Evolutionary conservation across 2,329 filamentous ascomycete species (phyloP).

Genomic region (Endoconidiophora laricicola): DNA sequence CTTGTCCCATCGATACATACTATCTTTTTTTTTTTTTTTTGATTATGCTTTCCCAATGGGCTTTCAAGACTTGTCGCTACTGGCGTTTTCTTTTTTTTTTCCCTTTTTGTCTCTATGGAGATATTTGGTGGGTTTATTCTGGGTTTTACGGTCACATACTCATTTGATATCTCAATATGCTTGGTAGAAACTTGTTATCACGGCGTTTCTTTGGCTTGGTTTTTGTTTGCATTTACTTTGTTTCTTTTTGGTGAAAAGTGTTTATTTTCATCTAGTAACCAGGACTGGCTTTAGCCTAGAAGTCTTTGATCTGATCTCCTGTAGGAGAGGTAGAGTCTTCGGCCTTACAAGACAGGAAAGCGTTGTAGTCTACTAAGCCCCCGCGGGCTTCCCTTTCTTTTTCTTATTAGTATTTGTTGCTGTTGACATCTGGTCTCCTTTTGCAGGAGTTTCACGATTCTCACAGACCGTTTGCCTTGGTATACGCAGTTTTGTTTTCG

Average conservation of each 20-base stretch:
- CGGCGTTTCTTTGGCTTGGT: not conserved
- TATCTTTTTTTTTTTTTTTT: not conserved
- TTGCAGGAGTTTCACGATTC: no score
- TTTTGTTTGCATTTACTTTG: not conserved
- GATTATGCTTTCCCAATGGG: not conserved
- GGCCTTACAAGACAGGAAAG: no score
- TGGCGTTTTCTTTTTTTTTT: not conserved
- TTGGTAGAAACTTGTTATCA: not conserved
- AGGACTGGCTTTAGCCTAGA: not conserved
- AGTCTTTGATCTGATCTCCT: not conserved
- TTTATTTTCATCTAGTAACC: not conserved
- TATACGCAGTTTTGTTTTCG: no score
- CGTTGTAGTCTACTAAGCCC: no score
- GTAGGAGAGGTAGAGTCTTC: no score
- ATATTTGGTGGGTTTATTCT: not conserved
- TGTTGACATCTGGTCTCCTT: no score
- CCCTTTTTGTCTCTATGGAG: not conserved
- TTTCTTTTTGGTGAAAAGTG: not conserved
- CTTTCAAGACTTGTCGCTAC: not conserved
- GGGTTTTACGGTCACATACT: not conserved
- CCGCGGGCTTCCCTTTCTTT: no score
- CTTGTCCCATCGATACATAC: no score
- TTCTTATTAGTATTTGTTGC: no score
- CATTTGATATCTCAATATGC: no score
- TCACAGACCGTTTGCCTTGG: no score